Percentiles rank a stretch among this genome's conserved stretches.
Conservation (phyloP, 106 monocot genomes). For the Triglochin maritima region DNA sequence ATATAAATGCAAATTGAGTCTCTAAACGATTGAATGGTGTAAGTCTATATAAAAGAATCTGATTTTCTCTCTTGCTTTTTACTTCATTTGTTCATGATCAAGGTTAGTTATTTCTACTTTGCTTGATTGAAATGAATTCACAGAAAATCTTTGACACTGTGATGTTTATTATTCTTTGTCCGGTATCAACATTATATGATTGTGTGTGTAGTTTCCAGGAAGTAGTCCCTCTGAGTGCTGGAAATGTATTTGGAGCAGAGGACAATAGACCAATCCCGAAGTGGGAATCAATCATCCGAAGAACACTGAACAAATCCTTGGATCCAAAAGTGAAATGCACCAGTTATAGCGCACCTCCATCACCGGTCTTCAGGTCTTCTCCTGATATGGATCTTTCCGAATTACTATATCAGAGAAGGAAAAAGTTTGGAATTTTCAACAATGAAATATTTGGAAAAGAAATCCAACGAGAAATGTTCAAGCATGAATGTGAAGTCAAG, state of each 20-base stretch:
- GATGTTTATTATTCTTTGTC: background rate
- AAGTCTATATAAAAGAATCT: too few relatives aligned
- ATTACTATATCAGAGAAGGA: background rate
- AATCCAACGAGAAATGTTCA: too few relatives aligned
- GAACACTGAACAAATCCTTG: background rate
- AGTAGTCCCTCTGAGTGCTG: conserved; percentile 20
- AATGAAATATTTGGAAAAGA: too few relatives aligned
- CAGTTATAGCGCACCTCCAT: conserved; percentile 22
- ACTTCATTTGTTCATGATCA: too few relatives aligned
- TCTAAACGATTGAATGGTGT: too few relatives aligned
- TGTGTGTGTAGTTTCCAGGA: conserved; percentile 11
- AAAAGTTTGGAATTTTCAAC: background rate
- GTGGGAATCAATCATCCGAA: conserved; percentile 9
- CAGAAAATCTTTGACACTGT: too few relatives aligned
- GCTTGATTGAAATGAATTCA: too few relatives aligned
- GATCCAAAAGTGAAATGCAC: conserved; percentile 5
- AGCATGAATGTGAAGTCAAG: too few relatives aligned
- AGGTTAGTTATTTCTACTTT: too few relatives aligned
- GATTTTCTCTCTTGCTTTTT: too few relatives aligned
- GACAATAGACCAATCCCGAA: conserved; percentile 10
- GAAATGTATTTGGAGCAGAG: conserved; percentile 14
- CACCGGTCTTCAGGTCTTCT: background rate
- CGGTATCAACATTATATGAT: background rate
- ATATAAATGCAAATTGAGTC: too few relatives aligned
- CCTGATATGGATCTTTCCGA: background rate